Evolutionary conservation across 371 early-diverging fungal genomes (phyloP), one percentile per base, ranked within the genome.

Genomic region (Encephalitozoon romaleae): DNA sequence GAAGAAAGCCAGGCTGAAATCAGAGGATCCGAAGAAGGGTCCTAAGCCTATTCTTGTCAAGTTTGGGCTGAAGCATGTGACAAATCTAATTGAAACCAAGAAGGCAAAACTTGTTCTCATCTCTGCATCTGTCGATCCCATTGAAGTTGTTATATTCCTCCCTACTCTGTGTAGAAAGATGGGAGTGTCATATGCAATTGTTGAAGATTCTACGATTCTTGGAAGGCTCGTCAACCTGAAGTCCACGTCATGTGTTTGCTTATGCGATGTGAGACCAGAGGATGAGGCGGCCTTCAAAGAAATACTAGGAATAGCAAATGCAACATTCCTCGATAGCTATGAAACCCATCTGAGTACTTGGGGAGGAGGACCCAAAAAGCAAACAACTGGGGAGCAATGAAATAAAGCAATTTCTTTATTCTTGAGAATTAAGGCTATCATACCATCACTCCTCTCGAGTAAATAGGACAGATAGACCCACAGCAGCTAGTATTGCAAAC

Each of bases 111-210:
- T 99, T 73, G 98, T 99, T 69, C 88, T 96, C 83, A 96, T 99
- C 86, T 96, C 96, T 77, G 89, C 94, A 84, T 95, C 97, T 87
- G 98, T 99, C 83, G 94, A 96, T 88, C 99, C 99, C 78, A 94
- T 97, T 85, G 96, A 96, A 87, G 67, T 96, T 78, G 97, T 99
- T 77, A 84, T 96, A 80, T 96, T 93, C 92, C 89, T 99, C 83
- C 98, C 99, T 72, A 95, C 98, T 77, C 91, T 97, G 64, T 99
- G 99, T 90, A 93, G 94, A 87, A 99, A 96, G 92, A 94, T 96
- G 95, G 94, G 94, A 81, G 89, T 97, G 87, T 95, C 97, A 64
- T 99, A 97, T 90, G 90, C 89, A 88, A 94, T 97, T 84, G 94
- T 96, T 86, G 94, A 95, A 90, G 89, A 90, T 83, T 95, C 96